Evolutionary conservation across 1,284 basidiomycete genomes (phyloP), one percentile per base, ranked within the genome.

Genomic region (Neonothopanus nambi): DNA sequence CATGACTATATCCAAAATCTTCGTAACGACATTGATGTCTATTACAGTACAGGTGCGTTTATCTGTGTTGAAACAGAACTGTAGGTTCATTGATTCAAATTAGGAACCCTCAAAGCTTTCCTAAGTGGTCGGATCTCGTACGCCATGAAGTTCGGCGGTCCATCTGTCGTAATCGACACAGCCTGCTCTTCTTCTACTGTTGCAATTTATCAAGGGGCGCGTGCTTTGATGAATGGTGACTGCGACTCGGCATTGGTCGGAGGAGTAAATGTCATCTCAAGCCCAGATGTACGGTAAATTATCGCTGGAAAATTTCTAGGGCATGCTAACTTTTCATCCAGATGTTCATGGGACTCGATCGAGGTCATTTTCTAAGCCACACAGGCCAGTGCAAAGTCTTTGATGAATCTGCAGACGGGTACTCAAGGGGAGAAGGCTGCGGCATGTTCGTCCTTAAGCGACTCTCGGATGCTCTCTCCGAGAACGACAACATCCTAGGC

Each of bases 391-490:
- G 85, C 67, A 86, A 81, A 61, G 69, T 85, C 0, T 90, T 89
- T 64, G 87, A 89, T 58, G 80, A 78, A 1, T 77, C 80, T 1
- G 87, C 87, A 0, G 82, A 89, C 61, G 87, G 87, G 1, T 90
- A 90, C 63, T 82, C 80, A 28, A 80, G 88, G 44, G 70, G 78
- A n/a, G 88, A 90, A 63, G 87, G 88, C 4, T 85, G 84, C 59
- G 85, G 79, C 5, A 60, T 89, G 13, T 89, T 90, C 61, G 78
- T 90, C 5, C 67, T 90, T 21, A 90, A 90, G 67, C 83, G 84
- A 12, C 72, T 89, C 17, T 72, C 75, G 0, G 84, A 87, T 60
- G 87, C 87, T 2, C 51, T 82, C 15, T 70, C 70, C 5, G 85
- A 88, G 63, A 77, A 84, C 57, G 87, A 89, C 64, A 73, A 74